Percentiles rank a stretch among this genome's conserved stretches.
These are phyloP conservation scores for Fusarium newnesense DNA, from an alignment of 2,329 filamentous ascomycete species.

Conservation along the genomic window DNA sequence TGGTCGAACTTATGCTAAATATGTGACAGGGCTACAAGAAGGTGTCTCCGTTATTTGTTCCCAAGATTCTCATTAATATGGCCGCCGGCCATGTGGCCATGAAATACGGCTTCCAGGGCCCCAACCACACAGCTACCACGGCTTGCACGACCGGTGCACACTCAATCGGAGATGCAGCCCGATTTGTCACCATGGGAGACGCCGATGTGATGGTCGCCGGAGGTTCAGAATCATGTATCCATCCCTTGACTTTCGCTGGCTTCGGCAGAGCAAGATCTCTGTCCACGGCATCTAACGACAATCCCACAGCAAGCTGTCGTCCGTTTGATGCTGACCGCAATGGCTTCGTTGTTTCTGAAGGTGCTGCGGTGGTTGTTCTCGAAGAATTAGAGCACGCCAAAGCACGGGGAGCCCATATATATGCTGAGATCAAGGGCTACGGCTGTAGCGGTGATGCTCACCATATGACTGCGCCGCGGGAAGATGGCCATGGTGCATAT, in stretches of 20 bases:
- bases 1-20: constrained; percentile 11
- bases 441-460: constrained; percentile 90
- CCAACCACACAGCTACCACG: constrained; percentile 92
- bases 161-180: constrained; percentile 91
- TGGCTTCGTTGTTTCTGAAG: constrained; percentile 94
- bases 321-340: constrained; percentile 84
- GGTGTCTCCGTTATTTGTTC: constrained; percentile 93
- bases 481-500: constrained; percentile 83
- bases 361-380: constrained; percentile 85
- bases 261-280: constrained; percentile 90
- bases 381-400: constrained; percentile 93
- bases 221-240: constrained; percentile 93
- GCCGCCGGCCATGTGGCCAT: constrained; percentile 96
- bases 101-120: constrained; percentile 87
- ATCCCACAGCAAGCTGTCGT: constrained; percentile 76
- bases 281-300: constrained; percentile 81
- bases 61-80: constrained; percentile 91
- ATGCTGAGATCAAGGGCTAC: constrained; percentile 90
- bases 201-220: constrained; percentile 97
- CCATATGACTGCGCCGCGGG: constrained; percentile 91
- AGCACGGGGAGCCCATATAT: constrained; percentile 80
- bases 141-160: constrained; percentile 97
- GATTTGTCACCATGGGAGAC: constrained; percentile 90
- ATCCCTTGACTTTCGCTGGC: constrained; percentile 90
- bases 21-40: constrained; percentile 82